phyloP scores from a whole-genome alignment of 2,329 filamentous ascomycete species.

The Beauveria pseudobassiana region DNA sequence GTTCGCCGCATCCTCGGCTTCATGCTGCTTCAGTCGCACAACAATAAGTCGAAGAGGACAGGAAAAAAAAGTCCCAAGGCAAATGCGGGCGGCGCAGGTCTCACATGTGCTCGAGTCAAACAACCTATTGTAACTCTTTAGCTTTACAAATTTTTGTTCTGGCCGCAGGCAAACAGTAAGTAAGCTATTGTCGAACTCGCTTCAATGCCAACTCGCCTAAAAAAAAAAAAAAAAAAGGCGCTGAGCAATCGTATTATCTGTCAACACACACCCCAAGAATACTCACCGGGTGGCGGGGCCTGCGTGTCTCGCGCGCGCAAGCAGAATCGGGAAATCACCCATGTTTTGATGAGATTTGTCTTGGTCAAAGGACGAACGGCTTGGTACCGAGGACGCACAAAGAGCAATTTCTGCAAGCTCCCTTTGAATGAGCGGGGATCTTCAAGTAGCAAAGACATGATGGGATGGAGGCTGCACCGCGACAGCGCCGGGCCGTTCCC shows the following conservation, averaged over 20 bases:
- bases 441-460: not conserved
- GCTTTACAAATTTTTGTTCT: not conserved
- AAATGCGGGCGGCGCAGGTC: not conserved
- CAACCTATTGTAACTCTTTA: too few relatives aligned
- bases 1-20: not conserved
- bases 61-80: not conserved
- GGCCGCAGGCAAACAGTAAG: not conserved
- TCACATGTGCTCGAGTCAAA: constrained; percentile 10
- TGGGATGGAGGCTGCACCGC: not conserved
- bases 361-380: not conserved
- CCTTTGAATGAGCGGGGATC: not conserved
- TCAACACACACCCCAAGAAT: not conserved
- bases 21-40: not conserved
- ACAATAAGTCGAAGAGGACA: not conserved
- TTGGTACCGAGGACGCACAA: not conserved
- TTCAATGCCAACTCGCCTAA: not conserved
- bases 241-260: too few relatives aligned
- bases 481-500: not conserved
- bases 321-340: not conserved
- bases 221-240: too few relatives aligned
- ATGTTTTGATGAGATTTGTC: not conserved
- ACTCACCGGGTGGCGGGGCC: not conserved
- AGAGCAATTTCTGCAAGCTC: not conserved
- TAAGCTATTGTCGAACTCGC: not conserved
- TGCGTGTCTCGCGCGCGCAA: not conserved